These are phyloP conservation scores for Conidiobolus incongruus DNA, from an alignment of 371 early-diverging fungal species.

Conservation along the genomic window DNA sequence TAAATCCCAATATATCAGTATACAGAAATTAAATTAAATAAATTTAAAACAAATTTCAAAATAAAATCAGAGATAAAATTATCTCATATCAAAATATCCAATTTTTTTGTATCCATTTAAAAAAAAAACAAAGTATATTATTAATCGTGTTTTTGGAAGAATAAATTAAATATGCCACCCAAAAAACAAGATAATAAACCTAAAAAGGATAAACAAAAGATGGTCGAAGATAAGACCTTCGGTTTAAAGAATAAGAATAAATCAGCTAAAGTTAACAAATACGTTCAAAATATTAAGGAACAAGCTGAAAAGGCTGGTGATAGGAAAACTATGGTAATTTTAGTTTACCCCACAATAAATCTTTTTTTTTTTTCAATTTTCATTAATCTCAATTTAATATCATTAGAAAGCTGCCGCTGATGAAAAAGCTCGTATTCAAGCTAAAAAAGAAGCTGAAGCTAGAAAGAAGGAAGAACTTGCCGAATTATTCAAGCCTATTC, in stretches of 20 bases:
- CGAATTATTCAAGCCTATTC: conserved; percentile 77
- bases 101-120: no score
- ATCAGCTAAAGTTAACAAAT: conserved; percentile 62
- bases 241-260: conserved; percentile 95
- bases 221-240: conserved; percentile 92
- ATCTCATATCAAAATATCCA: no score
- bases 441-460: conserved; percentile 41
- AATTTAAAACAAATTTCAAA: no score
- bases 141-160: background rate
- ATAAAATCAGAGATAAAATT: no score
- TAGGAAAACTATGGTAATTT: no score
- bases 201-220: conserved; percentile 46
- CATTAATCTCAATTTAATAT: background rate
- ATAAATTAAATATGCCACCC: conserved; percentile 37
- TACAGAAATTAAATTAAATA: no score
- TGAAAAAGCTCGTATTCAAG: conserved; percentile 12
- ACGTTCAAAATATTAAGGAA: conserved; percentile 73
- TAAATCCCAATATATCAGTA: no score
- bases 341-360: no score
- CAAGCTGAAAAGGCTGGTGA: conserved; percentile 44
- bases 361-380: no score
- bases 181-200: no score
- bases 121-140: no score
- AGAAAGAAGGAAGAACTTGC: conserved; percentile 56
- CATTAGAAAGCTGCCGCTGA: conserved; percentile 24